Conservation (phyloP, 2,329 filamentous ascomycete species). For the Falciphora oryzae region DNA sequence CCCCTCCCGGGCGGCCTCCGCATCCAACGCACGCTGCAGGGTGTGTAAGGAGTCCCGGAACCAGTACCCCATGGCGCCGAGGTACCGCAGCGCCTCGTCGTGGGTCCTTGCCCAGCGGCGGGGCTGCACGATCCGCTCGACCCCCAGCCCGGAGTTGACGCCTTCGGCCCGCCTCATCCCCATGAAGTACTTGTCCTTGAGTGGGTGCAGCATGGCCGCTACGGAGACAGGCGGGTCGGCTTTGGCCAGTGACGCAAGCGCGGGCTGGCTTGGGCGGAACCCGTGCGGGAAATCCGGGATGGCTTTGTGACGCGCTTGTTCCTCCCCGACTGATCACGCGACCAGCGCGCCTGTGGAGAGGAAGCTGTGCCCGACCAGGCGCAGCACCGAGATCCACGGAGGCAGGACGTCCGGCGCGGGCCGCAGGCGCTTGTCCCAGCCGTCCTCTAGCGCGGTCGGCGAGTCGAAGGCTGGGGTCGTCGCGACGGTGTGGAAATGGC, state of each 20-base stretch:
- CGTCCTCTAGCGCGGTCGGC: not conserved
- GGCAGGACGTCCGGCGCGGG: not conserved
- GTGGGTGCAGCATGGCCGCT: constrained; percentile 14
- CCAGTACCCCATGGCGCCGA: too few relatives aligned
- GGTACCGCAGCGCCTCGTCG: too few relatives aligned
- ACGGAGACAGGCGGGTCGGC: constrained; percentile 1
- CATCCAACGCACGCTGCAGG: too few relatives aligned
- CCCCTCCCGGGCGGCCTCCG: too few relatives aligned
- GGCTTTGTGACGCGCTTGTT: not conserved
- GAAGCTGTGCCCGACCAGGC: not conserved
- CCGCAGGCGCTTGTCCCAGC: not conserved
- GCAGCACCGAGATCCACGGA: not conserved
- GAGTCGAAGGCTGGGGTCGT: not conserved
- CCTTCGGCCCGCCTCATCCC: too few relatives aligned
- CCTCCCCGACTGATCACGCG: not conserved
- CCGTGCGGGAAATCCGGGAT: not conserved
- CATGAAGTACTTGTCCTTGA: constrained; percentile 9
- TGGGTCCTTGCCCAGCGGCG: too few relatives aligned
- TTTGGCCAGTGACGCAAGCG: not conserved
- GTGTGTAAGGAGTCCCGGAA: too few relatives aligned
- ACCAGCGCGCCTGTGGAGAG: not conserved
- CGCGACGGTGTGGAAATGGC: not conserved
- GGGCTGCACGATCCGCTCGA: too few relatives aligned
- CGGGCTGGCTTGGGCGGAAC: not conserved
- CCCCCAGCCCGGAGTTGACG: too few relatives aligned